phyloP scores from a whole-genome alignment of 768 basidiomycete species.

The Strobilomyces confusus region DNA sequence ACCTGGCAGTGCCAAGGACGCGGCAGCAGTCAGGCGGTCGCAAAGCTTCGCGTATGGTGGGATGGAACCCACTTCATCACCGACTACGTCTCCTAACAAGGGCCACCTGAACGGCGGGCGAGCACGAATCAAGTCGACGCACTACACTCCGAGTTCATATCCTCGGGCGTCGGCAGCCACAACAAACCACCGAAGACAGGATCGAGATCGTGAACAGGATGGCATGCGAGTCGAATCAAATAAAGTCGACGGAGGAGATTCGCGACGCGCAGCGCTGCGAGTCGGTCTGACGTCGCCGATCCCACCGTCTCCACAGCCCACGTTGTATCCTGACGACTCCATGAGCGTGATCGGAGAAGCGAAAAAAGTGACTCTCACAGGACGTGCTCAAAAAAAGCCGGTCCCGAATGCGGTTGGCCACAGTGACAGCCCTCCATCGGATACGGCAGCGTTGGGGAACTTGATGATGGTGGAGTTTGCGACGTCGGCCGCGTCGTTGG shows the following conservation, averaged over 20 bases:
- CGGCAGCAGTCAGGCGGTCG: constrained; percentile 24
- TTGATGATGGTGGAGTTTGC: constrained; percentile 62
- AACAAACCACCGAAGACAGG: constrained; percentile 31
- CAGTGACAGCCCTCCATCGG: constrained; percentile 27
- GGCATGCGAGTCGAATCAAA: constrained; percentile 25
- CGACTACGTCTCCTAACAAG: constrained; percentile 20
- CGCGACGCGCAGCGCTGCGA: constrained; percentile 39
- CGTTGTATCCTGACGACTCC: constrained; percentile 70
- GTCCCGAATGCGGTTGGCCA: constrained; percentile 21
- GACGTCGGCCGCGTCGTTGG: constrained; percentile 31
- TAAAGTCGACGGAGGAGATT: constrained; percentile 37
- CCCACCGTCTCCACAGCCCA: constrained; percentile 55
- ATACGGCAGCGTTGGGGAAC: constrained; percentile 50
- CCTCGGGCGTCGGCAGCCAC: constrained; percentile 50
- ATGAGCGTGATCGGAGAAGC: constrained; percentile 52
- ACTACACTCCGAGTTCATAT: constrained; percentile 53
- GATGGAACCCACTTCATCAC: constrained; percentile 46
- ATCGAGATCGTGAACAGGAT: constrained; percentile 32
- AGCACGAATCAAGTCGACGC: constrained; percentile 64
- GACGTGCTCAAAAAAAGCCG: constrained; percentile 33
- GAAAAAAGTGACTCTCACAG: constrained; percentile 22
- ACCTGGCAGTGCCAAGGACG: constrained; percentile 18
- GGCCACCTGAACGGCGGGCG: constrained; percentile 45
- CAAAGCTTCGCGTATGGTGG: constrained; percentile 50
- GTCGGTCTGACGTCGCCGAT: constrained; percentile 31